Conservation (phyloP, 1,284 basidiomycete genomes). For the Naganishia sp. region DNA sequence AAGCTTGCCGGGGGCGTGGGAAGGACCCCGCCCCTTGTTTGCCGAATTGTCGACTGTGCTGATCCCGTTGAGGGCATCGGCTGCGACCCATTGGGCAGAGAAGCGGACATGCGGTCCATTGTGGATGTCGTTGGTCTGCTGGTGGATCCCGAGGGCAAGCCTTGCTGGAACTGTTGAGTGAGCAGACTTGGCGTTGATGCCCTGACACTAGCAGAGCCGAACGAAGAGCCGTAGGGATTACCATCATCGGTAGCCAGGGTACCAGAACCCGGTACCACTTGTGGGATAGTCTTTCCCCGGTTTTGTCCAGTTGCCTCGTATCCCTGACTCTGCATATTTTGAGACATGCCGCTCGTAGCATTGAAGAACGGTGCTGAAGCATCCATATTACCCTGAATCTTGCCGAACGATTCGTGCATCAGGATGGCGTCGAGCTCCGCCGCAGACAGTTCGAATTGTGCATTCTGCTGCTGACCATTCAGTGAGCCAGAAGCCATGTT, state of each 20-base stretch:
- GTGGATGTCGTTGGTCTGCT: neutral
- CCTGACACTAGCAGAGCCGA: slow-evolving; percentile 16
- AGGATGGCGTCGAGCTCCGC: slow-evolving; percentile 22
- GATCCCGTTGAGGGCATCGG: neutral
- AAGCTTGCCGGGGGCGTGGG: slow-evolving; percentile 29
- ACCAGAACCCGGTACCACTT: neutral
- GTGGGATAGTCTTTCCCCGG: neutral
- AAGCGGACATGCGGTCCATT: slow-evolving; percentile 20
- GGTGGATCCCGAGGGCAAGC: neutral
- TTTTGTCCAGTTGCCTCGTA: neutral
- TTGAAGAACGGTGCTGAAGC: slow-evolving; percentile 12
- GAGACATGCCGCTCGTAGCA: slow-evolving; percentile 15
- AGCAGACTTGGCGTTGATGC: slow-evolving; percentile 20
- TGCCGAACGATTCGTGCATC: slow-evolving; percentile 9
- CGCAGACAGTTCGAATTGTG: slow-evolving; percentile 16
- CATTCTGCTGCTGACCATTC: slow-evolving; percentile 2
- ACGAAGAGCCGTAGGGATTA: slow-evolving; percentile 6
- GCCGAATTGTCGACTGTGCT: neutral
- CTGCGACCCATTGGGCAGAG: slow-evolving; percentile 8
- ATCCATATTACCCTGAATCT: neutral
- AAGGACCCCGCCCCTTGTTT: slow-evolving; percentile 2
- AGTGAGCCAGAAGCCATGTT: too few species aligned
- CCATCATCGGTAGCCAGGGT: neutral
- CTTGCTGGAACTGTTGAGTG: slow-evolving; percentile 19
- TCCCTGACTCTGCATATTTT: slow-evolving; percentile 10